A percentile compares a stretch with the other conserved stretches of the same genome.
phyloP scores from a whole-genome alignment of 768 basidiomycete species.

The Russula foetens region DNA sequence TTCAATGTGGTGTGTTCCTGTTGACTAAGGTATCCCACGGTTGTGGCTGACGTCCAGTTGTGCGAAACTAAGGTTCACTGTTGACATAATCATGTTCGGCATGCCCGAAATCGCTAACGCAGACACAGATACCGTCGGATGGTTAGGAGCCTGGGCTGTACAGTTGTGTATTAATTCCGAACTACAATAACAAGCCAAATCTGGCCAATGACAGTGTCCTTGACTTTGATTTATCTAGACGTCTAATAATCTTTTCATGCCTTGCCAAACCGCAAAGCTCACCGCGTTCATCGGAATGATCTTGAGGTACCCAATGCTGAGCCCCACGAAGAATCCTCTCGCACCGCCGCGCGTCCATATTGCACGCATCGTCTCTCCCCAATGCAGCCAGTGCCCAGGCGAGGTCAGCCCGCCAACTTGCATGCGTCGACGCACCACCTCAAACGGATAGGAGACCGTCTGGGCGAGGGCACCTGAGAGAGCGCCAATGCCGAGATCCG shows the following conservation, averaged over 20 bases:
- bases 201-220: background rate
- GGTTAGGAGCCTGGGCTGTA: too few species aligned
- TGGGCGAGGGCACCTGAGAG: constrained; percentile 80
- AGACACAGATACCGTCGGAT: too few species aligned
- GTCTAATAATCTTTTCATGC: constrained; percentile 47
- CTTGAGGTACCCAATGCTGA: constrained; percentile 90
- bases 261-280: constrained; percentile 87
- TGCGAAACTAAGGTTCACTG: too few species aligned
- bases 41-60: too few species aligned
- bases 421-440: constrained; percentile 87
- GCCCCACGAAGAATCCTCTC: constrained; percentile 86
- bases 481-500: constrained; percentile 79
- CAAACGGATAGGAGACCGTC: constrained; percentile 91
- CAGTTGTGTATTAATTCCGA: too few species aligned
- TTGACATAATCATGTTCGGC: too few species aligned
- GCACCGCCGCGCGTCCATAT: constrained; percentile 67
- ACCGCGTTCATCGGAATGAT: constrained; percentile 95
- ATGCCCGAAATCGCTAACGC: too few species aligned
- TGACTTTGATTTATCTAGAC: constrained; percentile 25
- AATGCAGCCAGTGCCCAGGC: constrained; percentile 70
- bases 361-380: constrained; percentile 63
- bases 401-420: constrained; percentile 84
- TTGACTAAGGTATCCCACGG: too few species aligned
- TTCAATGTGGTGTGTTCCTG: too few species aligned
- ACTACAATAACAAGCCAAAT: too few species aligned